Percentiles rank a stretch among this genome's conserved stretches.
phyloP scores from a whole-genome alignment of 1,139 yeast genomes.

The Sugiyamaella grinbergsii region DNA sequence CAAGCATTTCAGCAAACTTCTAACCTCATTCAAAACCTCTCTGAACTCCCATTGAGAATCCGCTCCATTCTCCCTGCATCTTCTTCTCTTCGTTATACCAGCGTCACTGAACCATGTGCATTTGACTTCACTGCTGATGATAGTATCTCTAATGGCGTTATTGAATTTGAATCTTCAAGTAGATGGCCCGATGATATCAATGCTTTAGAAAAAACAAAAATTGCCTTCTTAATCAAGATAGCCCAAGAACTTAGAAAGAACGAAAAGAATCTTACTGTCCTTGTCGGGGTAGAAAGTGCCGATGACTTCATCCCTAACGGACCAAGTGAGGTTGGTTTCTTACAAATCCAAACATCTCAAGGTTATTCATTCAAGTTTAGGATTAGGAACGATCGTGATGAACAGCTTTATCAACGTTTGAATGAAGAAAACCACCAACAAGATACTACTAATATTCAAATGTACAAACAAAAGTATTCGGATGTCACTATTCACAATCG shows the following conservation, averaged over 20 bases:
- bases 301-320: constrained; percentile 55
- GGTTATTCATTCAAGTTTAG: constrained; percentile 82
- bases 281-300: constrained; percentile 46
- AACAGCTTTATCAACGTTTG: constrained; percentile 60
- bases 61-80: constrained; percentile 69
- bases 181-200: constrained; percentile 93
- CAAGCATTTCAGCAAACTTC: constrained; percentile 68
- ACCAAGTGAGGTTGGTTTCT: constrained; percentile 47
- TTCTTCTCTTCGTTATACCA: constrained; percentile 72
- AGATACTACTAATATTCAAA: constrained; percentile 29
- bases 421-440: constrained; percentile 43
- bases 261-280: constrained; percentile 56
- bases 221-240: constrained; percentile 81
- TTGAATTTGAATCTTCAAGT: constrained; percentile 87
- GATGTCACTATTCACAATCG: constrained; percentile 83
- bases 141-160: constrained; percentile 73
- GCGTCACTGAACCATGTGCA: constrained; percentile 79
- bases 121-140: constrained; percentile 70
- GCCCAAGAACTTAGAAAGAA: constrained; percentile 54
- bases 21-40: constrained; percentile 52
- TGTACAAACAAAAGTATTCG: constrained; percentile 56
- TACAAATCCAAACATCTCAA: constrained; percentile 76
- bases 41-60: constrained; percentile 68
- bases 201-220: constrained; percentile 84
- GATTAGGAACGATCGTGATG: constrained; percentile 81